phyloP scores from a whole-genome alignment of 257 asterid species.

The Plantago major region DNA sequence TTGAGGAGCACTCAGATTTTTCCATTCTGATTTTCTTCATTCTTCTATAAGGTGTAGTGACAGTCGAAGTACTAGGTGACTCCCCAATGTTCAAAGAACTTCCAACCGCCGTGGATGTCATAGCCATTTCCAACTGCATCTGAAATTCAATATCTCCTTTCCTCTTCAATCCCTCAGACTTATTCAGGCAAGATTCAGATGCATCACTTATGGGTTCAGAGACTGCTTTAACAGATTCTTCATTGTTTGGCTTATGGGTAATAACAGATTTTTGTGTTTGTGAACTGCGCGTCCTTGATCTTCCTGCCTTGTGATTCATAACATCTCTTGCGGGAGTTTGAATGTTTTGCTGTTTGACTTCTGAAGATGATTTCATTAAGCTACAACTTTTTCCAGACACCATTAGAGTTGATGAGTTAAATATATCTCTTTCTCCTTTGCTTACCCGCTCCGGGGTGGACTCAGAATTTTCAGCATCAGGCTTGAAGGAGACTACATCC shows the following conservation, averaged over 20 bases:
- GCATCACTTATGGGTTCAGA: conserved; percentile 31
- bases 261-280: conserved; percentile 24
- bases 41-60: conserved; percentile 38
- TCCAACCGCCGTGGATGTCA: conserved; percentile 67
- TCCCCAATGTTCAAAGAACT: conserved; percentile 32
- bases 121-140: conserved; percentile 90
- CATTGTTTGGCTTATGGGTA: conserved; percentile 26
- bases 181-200: conserved; percentile 35
- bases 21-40: conserved; percentile 44
- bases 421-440: conserved; percentile 46
- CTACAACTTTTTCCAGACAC: conserved; percentile 61
- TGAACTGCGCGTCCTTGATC: conserved; percentile 24
- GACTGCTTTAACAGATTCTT: conserved; percentile 30
- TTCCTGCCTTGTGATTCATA: conserved; percentile 25
- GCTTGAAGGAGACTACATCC: conserved; percentile 86
- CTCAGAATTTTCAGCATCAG: conserved; percentile 55
- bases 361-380: conserved; percentile 27
- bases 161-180: conserved; percentile 47
- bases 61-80: conserved; percentile 30
- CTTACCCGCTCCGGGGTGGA: conserved; percentile 27
- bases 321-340: conserved; percentile 23
- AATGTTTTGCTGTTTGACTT: conserved; percentile 27
- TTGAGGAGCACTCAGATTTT: conserved; percentile 41
- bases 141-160: conserved; percentile 89
- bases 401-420: conserved; percentile 82